A percentile compares a stretch with the other conserved stretches of the same genome.
phyloP scores from a whole-genome alignment of 2,329 filamentous ascomycete species.

The Scytalidium sp. region DNA sequence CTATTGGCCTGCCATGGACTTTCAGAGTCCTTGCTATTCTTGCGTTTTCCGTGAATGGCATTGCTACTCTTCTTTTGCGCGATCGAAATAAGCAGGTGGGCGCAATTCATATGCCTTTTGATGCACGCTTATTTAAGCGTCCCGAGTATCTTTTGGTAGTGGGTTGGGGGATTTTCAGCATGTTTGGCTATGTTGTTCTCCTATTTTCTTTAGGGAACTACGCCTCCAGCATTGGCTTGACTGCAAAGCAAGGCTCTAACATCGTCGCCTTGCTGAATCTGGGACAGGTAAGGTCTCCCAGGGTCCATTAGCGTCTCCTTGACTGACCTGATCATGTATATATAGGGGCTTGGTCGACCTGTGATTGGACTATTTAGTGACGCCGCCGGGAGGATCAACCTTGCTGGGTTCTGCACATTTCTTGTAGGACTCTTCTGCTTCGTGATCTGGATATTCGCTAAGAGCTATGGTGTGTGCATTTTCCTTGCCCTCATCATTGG shows the following conservation, averaged over 20 bases:
- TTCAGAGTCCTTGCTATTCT: conserved; percentile 54
- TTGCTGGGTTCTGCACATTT: conserved; percentile 64
- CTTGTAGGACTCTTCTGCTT: conserved; percentile 62
- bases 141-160: conserved; percentile 63
- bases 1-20: conserved; percentile 51
- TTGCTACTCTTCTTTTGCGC: conserved; percentile 60
- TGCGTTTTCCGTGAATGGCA: conserved; percentile 59
- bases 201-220: conserved; percentile 76
- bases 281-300: conserved; percentile 38
- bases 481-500: conserved; percentile 68
- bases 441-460: conserved; percentile 70
- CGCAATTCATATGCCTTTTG: conserved; percentile 64
- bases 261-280: conserved; percentile 72
- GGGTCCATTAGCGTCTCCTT: neutral
- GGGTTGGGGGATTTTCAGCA: conserved; percentile 66
- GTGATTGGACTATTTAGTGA: conserved; percentile 73
- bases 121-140: conserved; percentile 57
- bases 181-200: conserved; percentile 74
- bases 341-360: conserved; percentile 60
- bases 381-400: conserved; percentile 67
- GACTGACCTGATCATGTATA: neutral
- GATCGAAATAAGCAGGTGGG: conserved; percentile 73
- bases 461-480: conserved; percentile 61
- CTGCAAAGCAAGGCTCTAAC: conserved; percentile 63
- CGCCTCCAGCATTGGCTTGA: conserved; percentile 64